Base-by-base conservation (phyloP, 179 eudicot species). In the Beta macrorhiza region DNA sequence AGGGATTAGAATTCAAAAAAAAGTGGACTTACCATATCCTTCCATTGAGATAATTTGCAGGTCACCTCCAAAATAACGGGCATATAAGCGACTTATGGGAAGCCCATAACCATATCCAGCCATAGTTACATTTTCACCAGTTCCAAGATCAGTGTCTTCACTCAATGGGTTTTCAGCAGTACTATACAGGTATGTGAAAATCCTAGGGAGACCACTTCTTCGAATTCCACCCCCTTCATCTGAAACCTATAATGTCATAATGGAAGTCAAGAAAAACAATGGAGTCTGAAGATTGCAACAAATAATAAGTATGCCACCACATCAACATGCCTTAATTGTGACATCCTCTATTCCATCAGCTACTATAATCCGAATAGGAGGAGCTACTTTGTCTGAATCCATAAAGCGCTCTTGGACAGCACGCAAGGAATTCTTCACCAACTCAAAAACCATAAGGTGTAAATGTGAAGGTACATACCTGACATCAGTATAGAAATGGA, bases 141-240 rank as follows among this genome's bases (percentile, higher is more conserved):
- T 88, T 80, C 86, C 94, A 81, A 89, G 87, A 81, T 88, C 94
- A 15, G 75, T 22, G 47, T 85, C 84, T 64, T 91, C 95, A 57
- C 82, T 90, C 73, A 92, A 88, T 11, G 95, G 98, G 79, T 91
- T 90, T 74, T 77, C 89, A 64, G 98, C 98, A 53, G 99, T 94
- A 86, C 99, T 97, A 82, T 97, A 94, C 15, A 97, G 95, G 80
- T 97, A 94, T 0, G 98, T 97, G 80, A 97, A 97, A 49, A 94
- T 92, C 82, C 81, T 88, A 11, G 97, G 90, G 32, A 97, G 93
- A 76, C 97, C 98, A 72, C 98, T 94, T 91, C 99, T 89, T 82
- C 95, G 84, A 82, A 97, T 90, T 22, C 98, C 99, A 80, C 99
- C 98, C 22, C 99, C 99, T 91, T 97, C 97, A 89, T 93, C 98